These are phyloP conservation scores for Glycine latifolia DNA, from an alignment of 306 rosid species.

Conservation along the genomic window DNA sequence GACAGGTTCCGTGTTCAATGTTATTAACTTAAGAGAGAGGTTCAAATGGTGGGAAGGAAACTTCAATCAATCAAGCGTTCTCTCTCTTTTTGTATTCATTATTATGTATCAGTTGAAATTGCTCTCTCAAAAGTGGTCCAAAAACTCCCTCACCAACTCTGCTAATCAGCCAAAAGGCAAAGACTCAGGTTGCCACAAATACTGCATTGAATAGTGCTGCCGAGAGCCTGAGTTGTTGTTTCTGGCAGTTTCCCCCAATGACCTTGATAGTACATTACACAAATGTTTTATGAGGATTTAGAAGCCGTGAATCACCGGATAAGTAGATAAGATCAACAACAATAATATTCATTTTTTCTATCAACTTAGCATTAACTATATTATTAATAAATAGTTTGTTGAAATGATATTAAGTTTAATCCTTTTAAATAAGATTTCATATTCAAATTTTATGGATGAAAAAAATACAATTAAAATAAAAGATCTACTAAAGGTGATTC, in stretches of 20 bases:
- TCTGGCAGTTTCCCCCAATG: conserved; percentile 37
- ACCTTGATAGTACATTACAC: conserved; percentile 13
- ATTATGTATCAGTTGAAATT: conserved; percentile 17
- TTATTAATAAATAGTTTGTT: too few species aligned
- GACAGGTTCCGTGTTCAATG: conserved; percentile 20
- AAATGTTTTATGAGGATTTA: conserved; percentile 1
- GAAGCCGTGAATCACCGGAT: conserved; percentile 46
- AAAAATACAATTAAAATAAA: too few species aligned
- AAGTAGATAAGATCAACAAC: conserved; percentile 42
- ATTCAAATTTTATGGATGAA: too few species aligned
- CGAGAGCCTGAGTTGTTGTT: conserved; percentile 26
- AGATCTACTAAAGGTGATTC: too few species aligned
- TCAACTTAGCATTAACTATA: conserved; percentile 10
- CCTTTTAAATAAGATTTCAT: too few species aligned
- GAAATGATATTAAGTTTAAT: too few species aligned
- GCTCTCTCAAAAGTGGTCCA: conserved; percentile 35
- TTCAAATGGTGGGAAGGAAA: conserved; percentile 2
- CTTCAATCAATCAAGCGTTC: conserved; percentile 18
- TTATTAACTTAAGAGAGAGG: conserved; percentile 3
- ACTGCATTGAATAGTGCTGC: conserved; percentile 19
- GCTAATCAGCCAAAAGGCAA: conserved; percentile 37
- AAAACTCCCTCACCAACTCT: conserved; percentile 27
- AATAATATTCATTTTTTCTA: conserved; percentile 6
- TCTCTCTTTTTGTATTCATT: not conserved
- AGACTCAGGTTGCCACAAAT: conserved; percentile 43